Base-by-base conservation (phyloP, 106 monocot species). In the Apostasia shenzhenica region DNA sequence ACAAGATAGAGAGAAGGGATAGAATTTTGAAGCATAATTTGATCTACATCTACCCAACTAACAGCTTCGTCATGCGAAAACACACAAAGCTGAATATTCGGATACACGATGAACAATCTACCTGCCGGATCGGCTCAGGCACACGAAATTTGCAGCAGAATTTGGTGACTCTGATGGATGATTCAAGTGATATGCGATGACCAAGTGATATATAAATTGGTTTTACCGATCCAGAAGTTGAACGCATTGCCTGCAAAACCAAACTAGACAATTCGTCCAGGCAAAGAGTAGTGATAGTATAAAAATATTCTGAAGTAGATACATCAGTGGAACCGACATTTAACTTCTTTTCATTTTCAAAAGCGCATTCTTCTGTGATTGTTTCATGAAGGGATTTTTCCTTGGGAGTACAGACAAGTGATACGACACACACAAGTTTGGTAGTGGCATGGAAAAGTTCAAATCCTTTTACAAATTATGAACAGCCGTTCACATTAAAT, bases 91-190 rank as follows among this genome's bases (percentile, higher is more conserved):
- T n/a, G 55, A 47, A 12, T n/a, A 12, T 14, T 45, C 8, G 48
- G 2, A 45, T 6, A 60, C n/a, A 66, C 44, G 61, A 54, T 67
- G 55, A 6, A 42, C 6, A 73, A 13, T 37, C 43, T 67, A 94
- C 94, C 90, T 90, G 94, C 7, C 94, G 85, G 48, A 85, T 69
- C 45, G 94, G 91, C 63, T 94, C 94, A 49, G 94, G 94, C 47
- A 91, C 51, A 38, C 94, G 94, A 66, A 77, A 91, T 68, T 88
- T 94, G 76, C 85, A 85, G 70, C 85, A 91, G 38, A 52, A 12
- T 59, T 82, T 88, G 3, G 88, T 81, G n/a, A 86, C 48, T 51
- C 38, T 81, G 50, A 88, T 64, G 51, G 90, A 83, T 55, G 94
- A 91, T 58, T 91, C 80, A 60, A 94, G 85, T 41, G 94, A 94